A percentile compares a stretch with the other conserved stretches of the same genome.
Conservation (phyloP, 2,329 filamentous ascomycete species). For the Trichoderma sp. region DNA sequence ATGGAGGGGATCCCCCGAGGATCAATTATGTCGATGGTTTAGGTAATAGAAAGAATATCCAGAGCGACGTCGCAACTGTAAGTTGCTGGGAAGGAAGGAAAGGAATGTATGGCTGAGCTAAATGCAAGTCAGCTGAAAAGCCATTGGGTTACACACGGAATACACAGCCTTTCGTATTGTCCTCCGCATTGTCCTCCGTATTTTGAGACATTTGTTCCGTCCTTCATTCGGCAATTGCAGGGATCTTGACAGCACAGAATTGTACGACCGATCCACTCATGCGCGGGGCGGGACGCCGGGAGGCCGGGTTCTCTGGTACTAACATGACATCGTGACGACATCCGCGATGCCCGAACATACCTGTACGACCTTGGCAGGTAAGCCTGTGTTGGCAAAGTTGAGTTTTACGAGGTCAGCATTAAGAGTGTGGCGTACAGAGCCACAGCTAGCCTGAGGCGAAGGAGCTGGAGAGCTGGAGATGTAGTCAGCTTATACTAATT, state of each 20-base stretch:
- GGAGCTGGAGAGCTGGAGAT: background rate
- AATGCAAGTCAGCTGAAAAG: background rate
- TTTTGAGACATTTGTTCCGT: too few relatives aligned
- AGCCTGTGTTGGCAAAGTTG: background rate
- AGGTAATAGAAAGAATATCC: background rate
- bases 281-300: background rate
- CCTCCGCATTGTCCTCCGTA: too few relatives aligned
- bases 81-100: background rate
- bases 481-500: conserved; percentile 2
- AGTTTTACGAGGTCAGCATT: background rate
- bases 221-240: background rate
- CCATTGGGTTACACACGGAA: background rate
- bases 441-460: background rate
- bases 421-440: background rate
- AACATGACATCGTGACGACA: background rate
- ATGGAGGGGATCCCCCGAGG: background rate
- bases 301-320: background rate
- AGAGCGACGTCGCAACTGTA: background rate
- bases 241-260: background rate
- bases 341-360: background rate
- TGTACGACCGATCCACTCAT: background rate
- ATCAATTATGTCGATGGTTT: background rate
- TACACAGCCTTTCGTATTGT: background rate
- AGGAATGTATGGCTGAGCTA: background rate
- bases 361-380: background rate